A percentile compares a stretch with the other conserved stretches of the same genome.
Conservation (phyloP, 495 filamentous ascomycete genomes). For the Trichoderma reesei region DNA sequence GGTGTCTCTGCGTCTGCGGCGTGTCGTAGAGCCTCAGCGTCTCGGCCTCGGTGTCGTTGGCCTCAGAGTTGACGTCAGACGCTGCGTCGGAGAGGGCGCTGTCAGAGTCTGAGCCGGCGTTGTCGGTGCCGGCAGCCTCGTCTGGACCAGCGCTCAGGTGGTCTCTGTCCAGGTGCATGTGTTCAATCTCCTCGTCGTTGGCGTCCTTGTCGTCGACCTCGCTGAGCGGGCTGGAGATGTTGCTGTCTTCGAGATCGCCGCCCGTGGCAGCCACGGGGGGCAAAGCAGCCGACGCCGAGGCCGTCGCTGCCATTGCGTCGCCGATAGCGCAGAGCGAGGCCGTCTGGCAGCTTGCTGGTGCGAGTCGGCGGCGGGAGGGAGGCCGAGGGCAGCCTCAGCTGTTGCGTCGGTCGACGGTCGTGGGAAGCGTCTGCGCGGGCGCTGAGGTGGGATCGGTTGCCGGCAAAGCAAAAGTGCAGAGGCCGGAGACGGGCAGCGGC, state of each 20-base stretch:
- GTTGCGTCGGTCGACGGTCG: neutral
- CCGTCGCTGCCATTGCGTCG: slow-evolving; percentile 12
- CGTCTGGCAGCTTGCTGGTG: neutral
- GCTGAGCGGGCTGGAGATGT: slow-evolving; percentile 64
- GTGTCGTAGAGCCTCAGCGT: slow-evolving; percentile 90
- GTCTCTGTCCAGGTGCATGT: slow-evolving; percentile 33
- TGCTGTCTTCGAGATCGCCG: slow-evolving; percentile 27
- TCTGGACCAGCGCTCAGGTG: slow-evolving; percentile 34
- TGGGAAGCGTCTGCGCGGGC: neutral
- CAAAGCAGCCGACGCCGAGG: slow-evolving; percentile 10
- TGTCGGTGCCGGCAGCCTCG: slow-evolving; percentile 21
- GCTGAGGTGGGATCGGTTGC: neutral
- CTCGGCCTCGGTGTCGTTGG: slow-evolving; percentile 94
- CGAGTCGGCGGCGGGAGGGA: neutral
- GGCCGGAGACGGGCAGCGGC: neutral
- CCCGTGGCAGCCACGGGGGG: slow-evolving; percentile 5
- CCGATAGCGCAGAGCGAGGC: neutral
- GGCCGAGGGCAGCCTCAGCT: neutral
- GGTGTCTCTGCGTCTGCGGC: slow-evolving; percentile 61
- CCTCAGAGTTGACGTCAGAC: slow-evolving; percentile 27
- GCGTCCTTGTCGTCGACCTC: slow-evolving; percentile 71
- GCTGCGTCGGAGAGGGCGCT: slow-evolving; percentile 21
- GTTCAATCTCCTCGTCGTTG: slow-evolving; percentile 37
- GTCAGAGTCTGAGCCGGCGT: slow-evolving; percentile 3
- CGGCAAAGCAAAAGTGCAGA: no score